Evolutionary conservation across 495 filamentous ascomycete genomes (phyloP), one percentile per base, ranked within the genome.

Genomic region (Neurospora sp.): DNA sequence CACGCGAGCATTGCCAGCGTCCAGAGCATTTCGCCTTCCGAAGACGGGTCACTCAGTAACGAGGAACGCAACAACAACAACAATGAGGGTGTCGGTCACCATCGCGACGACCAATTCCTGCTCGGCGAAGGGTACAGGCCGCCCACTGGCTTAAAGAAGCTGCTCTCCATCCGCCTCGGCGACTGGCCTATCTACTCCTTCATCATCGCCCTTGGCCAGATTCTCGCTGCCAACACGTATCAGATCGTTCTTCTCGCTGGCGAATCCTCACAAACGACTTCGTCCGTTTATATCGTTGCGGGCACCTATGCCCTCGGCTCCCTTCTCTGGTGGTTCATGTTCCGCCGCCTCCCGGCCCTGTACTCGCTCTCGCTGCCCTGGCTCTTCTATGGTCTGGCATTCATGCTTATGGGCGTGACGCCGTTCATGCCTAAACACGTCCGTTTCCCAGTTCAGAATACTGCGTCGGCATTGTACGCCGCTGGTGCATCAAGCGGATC

Each of bases 111-210:
- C 69, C 85, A 91, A 71, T 92, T 91, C 74, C 80, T 88, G 53
- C 84, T 92, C n/a, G 88, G 89, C n/a, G 81, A 81, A 22, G 85
- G 90, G 72, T 92, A 92, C 78, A 82, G 86, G 70, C 88, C 90
- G 31, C 91, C 91, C 3, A 88, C 82, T 4, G 90, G 91, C 2
- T 74, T 92, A 10, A 87, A 84, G 73, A 88, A 88, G 72, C 68
- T 77, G 0, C 73, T 77, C n/a, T 77, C 76, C 4, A 71, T 77
- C 40, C 76, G 77, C 37, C 14, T 77, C 68, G 87, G 83, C 39
- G 88, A 91, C 75, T 93, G 91, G 91, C 91, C 91, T 0, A 74
- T 93, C 5, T 93, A 93, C 79, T 87, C 89, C 5, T 82, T 93
- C 71, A 84, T 93, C 65, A 81, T 92, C 14, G 90, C 89, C 39